Percentiles rank a stretch among this genome's conserved stretches.
phyloP scores from a whole-genome alignment of 495 filamentous ascomycete species.

The Aspergillus kassunensis region DNA sequence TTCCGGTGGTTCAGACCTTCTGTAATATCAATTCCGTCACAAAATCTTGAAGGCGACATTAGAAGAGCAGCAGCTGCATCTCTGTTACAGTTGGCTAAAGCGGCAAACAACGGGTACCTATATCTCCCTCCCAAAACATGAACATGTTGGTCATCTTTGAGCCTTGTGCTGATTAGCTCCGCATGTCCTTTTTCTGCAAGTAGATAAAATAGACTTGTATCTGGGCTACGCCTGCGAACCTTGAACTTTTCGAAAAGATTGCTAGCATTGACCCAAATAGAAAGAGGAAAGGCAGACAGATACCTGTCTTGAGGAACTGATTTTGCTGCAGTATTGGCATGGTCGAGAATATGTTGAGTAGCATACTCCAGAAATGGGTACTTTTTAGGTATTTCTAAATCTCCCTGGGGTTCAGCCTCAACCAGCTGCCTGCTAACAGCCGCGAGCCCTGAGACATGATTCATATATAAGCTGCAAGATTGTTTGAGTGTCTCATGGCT shows the following conservation, averaged over 20 bases:
- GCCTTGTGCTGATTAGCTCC: slow-evolving; percentile 32
- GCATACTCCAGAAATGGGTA: slow-evolving; percentile 49
- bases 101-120: slow-evolving; percentile 41
- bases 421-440: slow-evolving; percentile 2
- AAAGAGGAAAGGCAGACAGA: slow-evolving; percentile 27
- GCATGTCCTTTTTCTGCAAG: slow-evolving; percentile 38
- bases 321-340: slow-evolving; percentile 37
- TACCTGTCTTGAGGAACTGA: slow-evolving; percentile 35
- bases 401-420: background rate
- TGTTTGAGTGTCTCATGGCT: slow-evolving; percentile 35
- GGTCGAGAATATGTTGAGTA: slow-evolving; percentile 35
- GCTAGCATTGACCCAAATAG: slow-evolving; percentile 32
- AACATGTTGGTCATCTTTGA: background rate
- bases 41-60: slow-evolving; percentile 3
- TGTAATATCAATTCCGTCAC: slow-evolving; percentile 14
- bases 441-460: slow-evolving; percentile 4
- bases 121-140: slow-evolving; percentile 25
- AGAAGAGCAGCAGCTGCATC: slow-evolving; percentile 27
- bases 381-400: slow-evolving; percentile 10
- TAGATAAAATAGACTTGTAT: slow-evolving; percentile 43
- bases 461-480: slow-evolving; percentile 30
- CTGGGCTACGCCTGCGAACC: slow-evolving; percentile 25
- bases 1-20: slow-evolving; percentile 12
- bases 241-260: slow-evolving; percentile 35
- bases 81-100: slow-evolving; percentile 26